Conservation (phyloP, 2,329 filamentous ascomycete species). For the Epichloe festucae region DNA sequence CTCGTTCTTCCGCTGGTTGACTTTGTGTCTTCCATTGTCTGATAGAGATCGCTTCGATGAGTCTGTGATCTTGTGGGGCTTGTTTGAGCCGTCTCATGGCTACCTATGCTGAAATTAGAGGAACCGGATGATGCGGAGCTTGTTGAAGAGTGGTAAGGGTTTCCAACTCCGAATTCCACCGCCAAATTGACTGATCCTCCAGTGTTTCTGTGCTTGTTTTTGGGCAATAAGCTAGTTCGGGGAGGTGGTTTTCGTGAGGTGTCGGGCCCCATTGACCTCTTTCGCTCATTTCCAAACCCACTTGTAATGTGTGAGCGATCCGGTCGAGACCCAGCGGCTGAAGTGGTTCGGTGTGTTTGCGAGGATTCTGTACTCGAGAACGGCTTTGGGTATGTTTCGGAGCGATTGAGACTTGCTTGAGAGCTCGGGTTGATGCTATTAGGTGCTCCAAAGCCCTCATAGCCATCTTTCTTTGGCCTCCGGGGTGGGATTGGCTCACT, state of each 20-base stretch:
- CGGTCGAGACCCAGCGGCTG: constrained; percentile 31
- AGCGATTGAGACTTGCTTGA: constrained; percentile 27
- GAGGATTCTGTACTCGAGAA: constrained; percentile 24
- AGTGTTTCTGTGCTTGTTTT: constrained; percentile 23
- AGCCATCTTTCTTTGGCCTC: constrained; percentile 37
- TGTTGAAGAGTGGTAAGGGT: constrained; percentile 51
- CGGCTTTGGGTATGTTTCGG: constrained; percentile 40
- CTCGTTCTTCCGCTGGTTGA: constrained; percentile 29
- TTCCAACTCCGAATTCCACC: constrained; percentile 46
- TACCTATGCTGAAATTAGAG: constrained; percentile 44
- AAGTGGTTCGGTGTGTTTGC: constrained; percentile 26
- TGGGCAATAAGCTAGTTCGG: constrained; percentile 32
- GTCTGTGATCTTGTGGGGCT: constrained; percentile 21
- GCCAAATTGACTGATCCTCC: constrained; percentile 39
- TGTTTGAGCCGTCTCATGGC: constrained; percentile 49
- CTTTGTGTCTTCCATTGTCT: constrained; percentile 43
- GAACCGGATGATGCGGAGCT: constrained; percentile 53
- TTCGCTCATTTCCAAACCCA: constrained; percentile 17
- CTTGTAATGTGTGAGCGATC: constrained; percentile 20
- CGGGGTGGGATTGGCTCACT: constrained; percentile 17
- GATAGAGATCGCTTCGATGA: constrained; percentile 32
- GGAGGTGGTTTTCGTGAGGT: constrained; percentile 41
- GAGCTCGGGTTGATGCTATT: constrained; percentile 23
- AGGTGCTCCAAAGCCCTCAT: constrained; percentile 44
- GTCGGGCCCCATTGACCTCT: constrained; percentile 34